Conservation (phyloP, 176 grass and related monocot genomes). For the Echinochloa phyllopogon region DNA sequence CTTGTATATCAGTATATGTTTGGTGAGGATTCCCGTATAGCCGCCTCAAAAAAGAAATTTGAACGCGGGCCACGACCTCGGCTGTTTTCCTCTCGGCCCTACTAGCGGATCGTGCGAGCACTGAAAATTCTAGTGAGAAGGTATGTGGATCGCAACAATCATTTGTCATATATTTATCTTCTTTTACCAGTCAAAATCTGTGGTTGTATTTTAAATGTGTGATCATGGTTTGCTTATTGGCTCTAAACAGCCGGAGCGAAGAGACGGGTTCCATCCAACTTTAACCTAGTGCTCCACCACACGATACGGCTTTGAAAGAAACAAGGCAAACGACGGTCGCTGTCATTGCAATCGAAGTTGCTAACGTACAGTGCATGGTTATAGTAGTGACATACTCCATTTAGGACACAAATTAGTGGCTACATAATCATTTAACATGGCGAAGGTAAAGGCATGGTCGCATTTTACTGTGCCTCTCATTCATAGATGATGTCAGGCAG, state of each 20-base stretch:
- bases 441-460: background rate
- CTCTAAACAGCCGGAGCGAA: background rate
- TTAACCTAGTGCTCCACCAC: background rate
- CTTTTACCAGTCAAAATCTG: background rate
- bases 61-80: background rate
- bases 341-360: background rate
- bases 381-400: no score
- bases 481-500: background rate
- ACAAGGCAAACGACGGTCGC: background rate
- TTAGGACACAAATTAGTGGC: background rate
- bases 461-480: background rate
- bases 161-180: background rate
- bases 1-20: background rate
- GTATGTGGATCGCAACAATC: background rate
- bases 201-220: background rate
- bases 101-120: background rate
- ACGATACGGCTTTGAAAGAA: background rate
- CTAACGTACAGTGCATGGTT: background rate
- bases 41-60: conserved; percentile 11
- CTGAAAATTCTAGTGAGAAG: background rate
- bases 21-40: background rate
- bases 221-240: background rate
- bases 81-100: background rate
- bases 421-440: background rate
- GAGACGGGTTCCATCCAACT: background rate